Evolutionary conservation across 768 basidiomycete species (phyloP), one percentile per base, ranked within the genome.

Genomic region (Floccularia luteovirens): DNA sequence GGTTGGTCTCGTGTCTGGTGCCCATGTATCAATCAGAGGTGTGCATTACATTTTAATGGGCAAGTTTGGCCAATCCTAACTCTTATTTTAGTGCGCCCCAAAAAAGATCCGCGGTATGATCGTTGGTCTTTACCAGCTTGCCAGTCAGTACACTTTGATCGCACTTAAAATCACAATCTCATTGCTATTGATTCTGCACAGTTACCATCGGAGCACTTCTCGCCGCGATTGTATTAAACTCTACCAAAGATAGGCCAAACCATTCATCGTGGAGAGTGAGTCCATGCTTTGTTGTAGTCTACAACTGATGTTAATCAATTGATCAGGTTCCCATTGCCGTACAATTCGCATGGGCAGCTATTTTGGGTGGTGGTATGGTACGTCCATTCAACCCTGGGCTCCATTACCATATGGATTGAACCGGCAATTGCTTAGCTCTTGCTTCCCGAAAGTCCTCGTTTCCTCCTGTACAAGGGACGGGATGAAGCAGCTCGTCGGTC

Each of bases 341-440:
- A 38, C 88, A 90, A 56, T 86, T 90, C 56, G 67, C 76, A 32
- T 91, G 86, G 86, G 86, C 81, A 21, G 55, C 68, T 45, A 61
- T 90, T 50, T 79, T 92, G 42, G 70, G 68, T 28, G 52, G 49
- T 38, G 90, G 90, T 44, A 84, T 93, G 71, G 49, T 76, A 49
- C 53, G 75, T 53, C 77, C 82, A 31, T 81, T 82, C n/a, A n/a
- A n/a, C n/a, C n/a, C n/a, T n/a, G n/a, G n/a, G n/a, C n/a, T n/a
- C n/a, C n/a, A n/a, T n/a, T n/a, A n/a, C n/a, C n/a, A n/a, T n/a
- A n/a, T n/a, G n/a, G n/a, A n/a, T n/a, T n/a, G n/a, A n/a, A n/a
- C n/a, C n/a, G n/a, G n/a, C n/a, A n/a, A n/a, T n/a, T n/a, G n/a
- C 24, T 34, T 46, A 44, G 57, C 44, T 38, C 19, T 31, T 43